These are phyloP conservation scores for Obba rivulosa DNA, from an alignment of 768 basidiomycete species.

Conservation along the genomic window DNA sequence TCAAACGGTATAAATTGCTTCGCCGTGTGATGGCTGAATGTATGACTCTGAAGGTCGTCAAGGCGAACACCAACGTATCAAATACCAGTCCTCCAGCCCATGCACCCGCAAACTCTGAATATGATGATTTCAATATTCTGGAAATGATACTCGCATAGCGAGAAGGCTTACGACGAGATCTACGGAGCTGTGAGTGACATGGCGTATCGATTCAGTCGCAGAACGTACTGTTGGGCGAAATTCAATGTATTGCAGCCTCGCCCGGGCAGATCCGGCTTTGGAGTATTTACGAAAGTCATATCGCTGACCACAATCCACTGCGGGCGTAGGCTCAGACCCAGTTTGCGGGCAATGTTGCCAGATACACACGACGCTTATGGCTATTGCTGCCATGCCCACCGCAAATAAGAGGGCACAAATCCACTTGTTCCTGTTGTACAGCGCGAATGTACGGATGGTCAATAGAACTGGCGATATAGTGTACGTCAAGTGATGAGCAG, in stretches of 20 bases:
- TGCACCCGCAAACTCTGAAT: background rate
- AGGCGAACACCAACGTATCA: background rate
- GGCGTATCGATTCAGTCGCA: background rate
- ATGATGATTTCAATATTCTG: background rate
- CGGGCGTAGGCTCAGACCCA: too few species aligned
- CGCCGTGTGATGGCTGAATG: background rate
- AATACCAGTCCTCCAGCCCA: background rate
- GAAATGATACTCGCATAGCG: background rate
- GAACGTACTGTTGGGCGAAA: background rate
- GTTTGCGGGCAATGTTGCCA: too few species aligned
- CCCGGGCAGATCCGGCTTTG: too few species aligned
- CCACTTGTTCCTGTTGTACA: background rate
- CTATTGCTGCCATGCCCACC: background rate
- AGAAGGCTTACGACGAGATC: background rate
- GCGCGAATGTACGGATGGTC: background rate
- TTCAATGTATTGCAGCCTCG: background rate
- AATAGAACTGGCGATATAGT: background rate
- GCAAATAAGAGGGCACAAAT: background rate
- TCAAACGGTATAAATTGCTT: background rate
- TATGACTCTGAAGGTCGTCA: background rate
- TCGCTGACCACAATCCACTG: background rate
- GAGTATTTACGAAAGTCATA: too few species aligned
- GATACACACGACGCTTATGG: background rate
- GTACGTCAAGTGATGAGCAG: background rate
- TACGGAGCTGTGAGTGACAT: background rate